Base-by-base conservation (phyloP, 208 protist species). In the Herpetomonas muscarum region DNA sequence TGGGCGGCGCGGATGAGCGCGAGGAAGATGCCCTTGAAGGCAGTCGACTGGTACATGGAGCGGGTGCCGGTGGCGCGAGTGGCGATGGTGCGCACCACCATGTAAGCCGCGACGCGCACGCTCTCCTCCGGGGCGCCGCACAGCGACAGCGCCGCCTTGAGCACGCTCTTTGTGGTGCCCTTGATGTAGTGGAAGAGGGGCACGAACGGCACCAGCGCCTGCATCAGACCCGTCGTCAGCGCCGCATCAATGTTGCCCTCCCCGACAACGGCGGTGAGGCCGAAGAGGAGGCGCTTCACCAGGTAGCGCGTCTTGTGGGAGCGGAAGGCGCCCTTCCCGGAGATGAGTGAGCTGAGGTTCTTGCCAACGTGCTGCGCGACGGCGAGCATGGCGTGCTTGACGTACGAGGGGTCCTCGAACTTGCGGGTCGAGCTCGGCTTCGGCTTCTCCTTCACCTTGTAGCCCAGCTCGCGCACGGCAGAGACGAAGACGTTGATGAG, bases 11-110 rank as follows among this genome's bases (percentile, higher is more conserved):
- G 81, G 21, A 97, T 84, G 26, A 95, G 87, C 6, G 90, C 87
- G 2, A 98, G 79, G 69, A 97, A 98, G 29, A 94, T 85, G 28
- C 89, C 92, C 70, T 96, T 96, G 79, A 97, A 92, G 49, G 83
- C 85, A 0, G 84, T 74, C 28, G 85, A 93, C 72, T 93, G 86
- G 68, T 96, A 93, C 85, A 96, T 92, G 54, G 87, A 85, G 34
- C 86, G 80, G 17, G 90, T 92, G 32, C 85, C 87, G 2, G 85
- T 89, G 9, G 86, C 90, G 37, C 86, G 81, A 10, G 84, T 93
- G 49, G 90, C 90, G 68, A 96, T 72, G 51, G 85, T 68, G 53
- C 86, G 86, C 61, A 96, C 87, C 42, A 92, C 79, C 58, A 93
- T 57, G 67, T 92, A 96, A 12, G 87, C 90, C 13, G 86, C 81